Evolutionary conservation across 1,284 basidiomycete genomes (phyloP).

Genomic region (Ceratobasidium sp.): DNA sequence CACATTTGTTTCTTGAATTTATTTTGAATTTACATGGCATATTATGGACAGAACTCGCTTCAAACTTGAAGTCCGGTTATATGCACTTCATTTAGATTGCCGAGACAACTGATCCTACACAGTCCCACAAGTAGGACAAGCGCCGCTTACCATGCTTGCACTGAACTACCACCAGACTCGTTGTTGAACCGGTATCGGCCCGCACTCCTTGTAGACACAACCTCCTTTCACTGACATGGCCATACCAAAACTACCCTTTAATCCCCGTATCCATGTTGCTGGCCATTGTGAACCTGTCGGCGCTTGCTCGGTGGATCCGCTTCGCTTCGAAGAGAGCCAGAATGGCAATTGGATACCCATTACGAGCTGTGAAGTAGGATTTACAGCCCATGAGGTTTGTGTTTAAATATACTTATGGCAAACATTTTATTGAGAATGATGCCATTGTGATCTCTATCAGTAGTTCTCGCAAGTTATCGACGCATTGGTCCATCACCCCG

Average conservation of each 20-base stretch:
- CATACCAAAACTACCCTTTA: neutral
- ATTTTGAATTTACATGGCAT: too few species aligned
- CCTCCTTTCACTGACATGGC: neutral
- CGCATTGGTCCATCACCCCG: slow-evolving; percentile 81
- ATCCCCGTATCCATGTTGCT: slow-evolving; percentile 10
- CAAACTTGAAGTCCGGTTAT: too few species aligned
- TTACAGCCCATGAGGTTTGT: slow-evolving; percentile 1
- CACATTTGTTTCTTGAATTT: too few species aligned
- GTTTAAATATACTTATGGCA: neutral
- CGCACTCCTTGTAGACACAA: too few species aligned
- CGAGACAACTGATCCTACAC: too few species aligned
- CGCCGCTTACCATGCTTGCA: too few species aligned
- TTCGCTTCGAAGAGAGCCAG: neutral
- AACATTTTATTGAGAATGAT: neutral
- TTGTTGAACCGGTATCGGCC: too few species aligned
- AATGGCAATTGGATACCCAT: slow-evolving; percentile 5
- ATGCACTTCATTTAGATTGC: too few species aligned
- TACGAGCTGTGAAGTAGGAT: slow-evolving; percentile 12
- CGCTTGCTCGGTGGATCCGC: neutral
- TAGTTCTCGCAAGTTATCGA: slow-evolving; percentile 75
- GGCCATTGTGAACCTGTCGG: slow-evolving; percentile 9
- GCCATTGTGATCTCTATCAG: neutral
- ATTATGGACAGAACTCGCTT: too few species aligned
- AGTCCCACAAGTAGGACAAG: too few species aligned
- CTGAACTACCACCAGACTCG: too few species aligned